These are phyloP conservation scores for Alternaria angustiovoidea DNA, from an alignment of 2,329 filamentous ascomycete genomes.

Conservation along the genomic window DNA sequence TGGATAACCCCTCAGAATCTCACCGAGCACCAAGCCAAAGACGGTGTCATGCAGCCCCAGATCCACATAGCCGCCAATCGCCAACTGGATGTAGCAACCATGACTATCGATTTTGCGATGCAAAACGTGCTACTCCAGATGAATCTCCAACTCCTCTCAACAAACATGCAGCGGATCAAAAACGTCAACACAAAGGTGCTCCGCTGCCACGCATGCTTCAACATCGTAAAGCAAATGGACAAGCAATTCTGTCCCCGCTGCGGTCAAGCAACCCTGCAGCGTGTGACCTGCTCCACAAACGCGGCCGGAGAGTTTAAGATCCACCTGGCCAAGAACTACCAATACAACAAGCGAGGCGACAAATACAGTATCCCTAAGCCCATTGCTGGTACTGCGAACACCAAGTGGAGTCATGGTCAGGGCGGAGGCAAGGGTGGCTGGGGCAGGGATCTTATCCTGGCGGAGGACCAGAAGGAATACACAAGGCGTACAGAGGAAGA, in stretches of 20 bases:
- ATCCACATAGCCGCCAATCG: constrained; percentile 59
- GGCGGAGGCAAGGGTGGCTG: constrained; percentile 86
- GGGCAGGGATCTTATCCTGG: constrained; percentile 82
- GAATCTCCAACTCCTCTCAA: constrained; percentile 88
- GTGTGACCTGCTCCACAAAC: constrained; percentile 86
- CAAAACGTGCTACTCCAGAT: constrained; percentile 96
- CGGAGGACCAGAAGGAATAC: constrained; percentile 97
- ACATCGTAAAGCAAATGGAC: constrained; percentile 79
- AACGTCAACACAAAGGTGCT: constrained; percentile 88
- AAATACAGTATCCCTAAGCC: constrained; percentile 94
- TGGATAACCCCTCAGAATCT: constrained; percentile 98
- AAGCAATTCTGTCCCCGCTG: constrained; percentile 94
- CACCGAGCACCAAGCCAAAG: constrained; percentile 79
- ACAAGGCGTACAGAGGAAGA: constrained; percentile 68
- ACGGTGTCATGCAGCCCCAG: constrained; percentile 55
- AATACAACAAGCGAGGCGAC: constrained; percentile 94
- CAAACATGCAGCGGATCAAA: constrained; percentile 79
- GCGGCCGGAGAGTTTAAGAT: constrained; percentile 80
- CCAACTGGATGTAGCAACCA: constrained; percentile 84
- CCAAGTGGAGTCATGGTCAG: constrained; percentile 67
- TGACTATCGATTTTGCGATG: constrained; percentile 97
- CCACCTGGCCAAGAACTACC: constrained; percentile 92
- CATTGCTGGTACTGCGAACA: constrained; percentile 79
- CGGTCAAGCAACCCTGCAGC: constrained; percentile 84
- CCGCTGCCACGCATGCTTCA: constrained; percentile 83